Conservation (phyloP, 2,329 filamentous ascomycete genomes). For the Endothia cerciana region DNA sequence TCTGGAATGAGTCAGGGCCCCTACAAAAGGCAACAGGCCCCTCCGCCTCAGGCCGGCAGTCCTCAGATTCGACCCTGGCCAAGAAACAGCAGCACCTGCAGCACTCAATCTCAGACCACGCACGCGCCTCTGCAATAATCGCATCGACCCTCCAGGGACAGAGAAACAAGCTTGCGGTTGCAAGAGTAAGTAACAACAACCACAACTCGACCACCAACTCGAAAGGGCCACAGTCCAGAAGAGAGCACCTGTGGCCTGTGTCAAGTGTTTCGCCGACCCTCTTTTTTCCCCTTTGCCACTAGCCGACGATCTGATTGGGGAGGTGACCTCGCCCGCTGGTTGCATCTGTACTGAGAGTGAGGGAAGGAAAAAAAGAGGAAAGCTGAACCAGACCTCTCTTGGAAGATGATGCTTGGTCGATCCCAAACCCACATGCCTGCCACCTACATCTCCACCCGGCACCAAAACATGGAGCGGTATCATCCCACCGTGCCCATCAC, state of each 20-base stretch:
- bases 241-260: conserved; percentile 9
- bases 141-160: conserved; percentile 17
- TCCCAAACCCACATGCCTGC: conserved; percentile 10
- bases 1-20: conserved; percentile 30
- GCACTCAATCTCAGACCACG: not conserved
- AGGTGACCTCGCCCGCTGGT: not conserved
- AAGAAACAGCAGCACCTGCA: not conserved
- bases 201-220: not conserved
- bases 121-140: conserved; percentile 17
- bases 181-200: not conserved
- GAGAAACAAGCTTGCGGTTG: not conserved
- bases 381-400: not conserved
- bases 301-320: conserved; percentile 17
- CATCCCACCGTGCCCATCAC: conserved; percentile 22
- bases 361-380: not conserved
- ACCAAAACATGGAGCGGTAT: conserved; percentile 17
- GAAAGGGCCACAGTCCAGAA: not conserved
- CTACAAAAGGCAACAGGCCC: conserved; percentile 25
- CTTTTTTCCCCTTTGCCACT: conserved; percentile 4
- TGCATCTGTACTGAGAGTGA: conserved; percentile 1
- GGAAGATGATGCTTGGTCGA: conserved; percentile 28
- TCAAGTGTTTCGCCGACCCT: conserved; percentile 1
- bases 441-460: conserved; percentile 24
- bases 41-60: conserved; percentile 13
- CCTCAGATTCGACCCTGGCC: conserved; percentile 6